These are phyloP conservation scores for Plasmodium coatneyi DNA, from an alignment of 169 alveolate genomes.

Conservation along the genomic window DNA sequence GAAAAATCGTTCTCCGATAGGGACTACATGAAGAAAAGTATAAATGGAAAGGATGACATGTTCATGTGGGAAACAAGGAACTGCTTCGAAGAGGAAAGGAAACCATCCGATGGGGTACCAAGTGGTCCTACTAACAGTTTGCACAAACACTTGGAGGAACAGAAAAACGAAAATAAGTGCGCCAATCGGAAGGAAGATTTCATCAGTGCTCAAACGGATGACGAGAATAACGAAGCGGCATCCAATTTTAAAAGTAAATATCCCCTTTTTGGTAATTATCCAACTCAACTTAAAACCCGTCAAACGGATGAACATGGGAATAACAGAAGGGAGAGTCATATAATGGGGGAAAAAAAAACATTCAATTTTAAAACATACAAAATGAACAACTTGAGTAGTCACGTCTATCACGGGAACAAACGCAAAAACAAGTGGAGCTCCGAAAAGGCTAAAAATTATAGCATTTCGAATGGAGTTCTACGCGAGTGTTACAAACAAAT, in stretches of 20 bases:
- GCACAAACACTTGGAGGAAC: neutral
- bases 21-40: neutral
- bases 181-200: neutral
- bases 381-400: neutral
- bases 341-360: neutral
- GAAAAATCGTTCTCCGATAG: neutral
- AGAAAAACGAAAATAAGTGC: neutral
- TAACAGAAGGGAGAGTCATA: neutral
- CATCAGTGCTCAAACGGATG: neutral
- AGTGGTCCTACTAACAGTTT: neutral
- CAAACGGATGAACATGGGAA: neutral
- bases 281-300: neutral
- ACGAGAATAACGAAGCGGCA: neutral
- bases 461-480: constrained; percentile 48
- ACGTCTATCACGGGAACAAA: neutral
- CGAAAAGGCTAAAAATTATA: constrained; percentile 28
- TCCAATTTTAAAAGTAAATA: neutral
- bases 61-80: neutral
- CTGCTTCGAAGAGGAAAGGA: neutral
- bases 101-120: neutral
- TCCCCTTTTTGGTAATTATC: neutral
- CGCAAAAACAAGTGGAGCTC: neutral
- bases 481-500: constrained; percentile 20
- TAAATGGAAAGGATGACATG: constrained; percentile 3
- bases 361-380: neutral